Conservation (phyloP, 164 flowering plant genomes). For the Berberis thunbergii region DNA sequence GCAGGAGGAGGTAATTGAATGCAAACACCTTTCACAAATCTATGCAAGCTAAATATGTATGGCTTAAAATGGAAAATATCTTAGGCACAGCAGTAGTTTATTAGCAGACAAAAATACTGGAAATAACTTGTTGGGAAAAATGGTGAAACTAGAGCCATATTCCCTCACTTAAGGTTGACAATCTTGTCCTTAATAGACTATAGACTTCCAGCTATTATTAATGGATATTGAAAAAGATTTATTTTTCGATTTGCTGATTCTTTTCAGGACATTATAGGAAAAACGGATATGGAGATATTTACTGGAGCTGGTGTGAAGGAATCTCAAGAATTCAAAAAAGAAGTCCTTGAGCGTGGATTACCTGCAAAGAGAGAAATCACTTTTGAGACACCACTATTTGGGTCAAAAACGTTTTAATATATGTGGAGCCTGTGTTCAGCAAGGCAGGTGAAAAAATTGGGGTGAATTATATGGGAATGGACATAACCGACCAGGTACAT, state of each 20-base stretch:
- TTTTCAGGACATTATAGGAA: constrained; percentile 88
- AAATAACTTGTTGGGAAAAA: too few species aligned
- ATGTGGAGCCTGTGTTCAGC: constrained; percentile 93
- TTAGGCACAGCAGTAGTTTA: neutral
- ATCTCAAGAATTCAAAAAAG: constrained; percentile 81
- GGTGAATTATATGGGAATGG: constrained; percentile 97
- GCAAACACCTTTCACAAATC: neutral
- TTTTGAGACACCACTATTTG: constrained; percentile 84
- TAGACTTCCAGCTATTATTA: neutral
- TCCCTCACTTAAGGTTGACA: too few species aligned
- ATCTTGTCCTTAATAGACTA: neutral
- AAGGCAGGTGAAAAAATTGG: constrained; percentile 94
- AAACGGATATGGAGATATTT: constrained; percentile 90
- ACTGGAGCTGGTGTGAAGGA: constrained; percentile 86
- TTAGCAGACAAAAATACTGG: too few species aligned
- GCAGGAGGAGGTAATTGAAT: constrained; percentile 68
- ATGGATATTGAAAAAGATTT: constrained; percentile 4
- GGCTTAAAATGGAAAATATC: neutral
- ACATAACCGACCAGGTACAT: constrained; percentile 83
- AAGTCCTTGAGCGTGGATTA: constrained; percentile 76
- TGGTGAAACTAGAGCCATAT: too few species aligned
- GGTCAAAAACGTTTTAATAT: constrained; percentile 87
- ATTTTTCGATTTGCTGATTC: constrained; percentile 10
- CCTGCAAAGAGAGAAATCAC: constrained; percentile 90
- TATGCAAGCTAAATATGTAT: constrained; percentile 1